These are phyloP conservation scores for Corynascus novoguineensis DNA, from an alignment of 495 filamentous ascomycete genomes.

Conservation along the genomic window DNA sequence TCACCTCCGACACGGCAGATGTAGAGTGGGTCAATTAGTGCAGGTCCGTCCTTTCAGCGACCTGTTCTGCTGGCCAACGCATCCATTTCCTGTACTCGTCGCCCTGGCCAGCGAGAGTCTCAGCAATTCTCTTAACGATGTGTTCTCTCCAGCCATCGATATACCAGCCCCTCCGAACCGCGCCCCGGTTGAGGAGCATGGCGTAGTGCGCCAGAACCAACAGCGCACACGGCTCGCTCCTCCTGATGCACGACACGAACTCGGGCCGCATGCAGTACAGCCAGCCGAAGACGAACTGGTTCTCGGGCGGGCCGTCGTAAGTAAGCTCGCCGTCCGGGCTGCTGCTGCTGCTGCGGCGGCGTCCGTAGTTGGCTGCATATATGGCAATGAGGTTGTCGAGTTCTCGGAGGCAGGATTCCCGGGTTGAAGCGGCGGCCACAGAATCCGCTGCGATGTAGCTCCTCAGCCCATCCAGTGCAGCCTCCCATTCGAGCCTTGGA, in stretches of 20 bases:
- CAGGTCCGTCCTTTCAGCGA: not conserved
- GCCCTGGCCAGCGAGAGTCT: not conserved
- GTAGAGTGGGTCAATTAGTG: no score
- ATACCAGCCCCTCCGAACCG: not conserved
- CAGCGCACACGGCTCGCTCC: not conserved
- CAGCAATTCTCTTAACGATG: not conserved
- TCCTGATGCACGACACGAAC: not conserved
- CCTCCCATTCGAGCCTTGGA: not conserved
- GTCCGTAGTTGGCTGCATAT: not conserved
- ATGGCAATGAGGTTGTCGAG: not conserved
- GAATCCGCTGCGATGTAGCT: not conserved
- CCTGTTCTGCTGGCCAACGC: not conserved
- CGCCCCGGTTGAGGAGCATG: not conserved
- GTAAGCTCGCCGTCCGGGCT: not conserved
- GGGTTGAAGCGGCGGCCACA: not conserved
- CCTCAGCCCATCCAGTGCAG: not conserved
- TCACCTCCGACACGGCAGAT: no score
- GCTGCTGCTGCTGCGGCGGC: not conserved
- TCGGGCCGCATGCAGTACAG: not conserved
- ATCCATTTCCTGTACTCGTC: not conserved
- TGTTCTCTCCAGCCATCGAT: conserved; percentile 3
- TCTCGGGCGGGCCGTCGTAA: not conserved
- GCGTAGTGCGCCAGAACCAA: conserved; percentile 6
- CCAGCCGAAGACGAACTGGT: conserved; percentile 8
- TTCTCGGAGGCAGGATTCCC: not conserved